phyloP scores from a whole-genome alignment of 495 filamentous ascomycete genomes.

The Jackrogersella multiformis region DNA sequence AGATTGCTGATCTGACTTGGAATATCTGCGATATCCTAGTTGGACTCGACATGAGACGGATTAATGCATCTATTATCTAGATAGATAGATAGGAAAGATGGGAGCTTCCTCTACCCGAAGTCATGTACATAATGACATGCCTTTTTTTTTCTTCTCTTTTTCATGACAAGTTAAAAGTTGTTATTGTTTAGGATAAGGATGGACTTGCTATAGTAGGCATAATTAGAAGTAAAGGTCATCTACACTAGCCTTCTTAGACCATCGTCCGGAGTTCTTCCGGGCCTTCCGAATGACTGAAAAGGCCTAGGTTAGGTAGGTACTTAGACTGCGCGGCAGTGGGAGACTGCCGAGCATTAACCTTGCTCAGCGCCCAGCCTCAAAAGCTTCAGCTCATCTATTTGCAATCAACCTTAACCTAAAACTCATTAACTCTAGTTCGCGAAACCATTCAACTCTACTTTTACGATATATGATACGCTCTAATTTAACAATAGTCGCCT shows the following conservation, averaged over 20 bases:
- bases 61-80: not conserved
- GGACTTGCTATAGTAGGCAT: not conserved
- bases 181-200: not conserved
- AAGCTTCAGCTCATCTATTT: not conserved
- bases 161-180: not conserved
- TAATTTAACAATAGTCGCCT: not conserved
- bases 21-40: conserved; percentile 10
- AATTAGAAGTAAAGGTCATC: not conserved
- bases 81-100: not conserved
- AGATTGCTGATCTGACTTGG: conserved; percentile 14
- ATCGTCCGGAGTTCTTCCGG: not conserved
- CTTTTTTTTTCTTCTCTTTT: not conserved
- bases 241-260: not conserved
- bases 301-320: no score
- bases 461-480: no score
- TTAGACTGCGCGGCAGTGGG: no score
- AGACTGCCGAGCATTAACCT: conserved; percentile 1
- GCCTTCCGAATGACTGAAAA: no score
- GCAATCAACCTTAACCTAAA: no score
- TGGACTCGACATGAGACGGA: not conserved
- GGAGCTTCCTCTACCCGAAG: not conserved
- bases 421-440: no score
- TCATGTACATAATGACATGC: not conserved
- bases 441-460: no score
- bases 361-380: not conserved